Base-by-base conservation (phyloP, 2,329 filamentous ascomycete genomes). In the Bipolaris sorokiniana region DNA sequence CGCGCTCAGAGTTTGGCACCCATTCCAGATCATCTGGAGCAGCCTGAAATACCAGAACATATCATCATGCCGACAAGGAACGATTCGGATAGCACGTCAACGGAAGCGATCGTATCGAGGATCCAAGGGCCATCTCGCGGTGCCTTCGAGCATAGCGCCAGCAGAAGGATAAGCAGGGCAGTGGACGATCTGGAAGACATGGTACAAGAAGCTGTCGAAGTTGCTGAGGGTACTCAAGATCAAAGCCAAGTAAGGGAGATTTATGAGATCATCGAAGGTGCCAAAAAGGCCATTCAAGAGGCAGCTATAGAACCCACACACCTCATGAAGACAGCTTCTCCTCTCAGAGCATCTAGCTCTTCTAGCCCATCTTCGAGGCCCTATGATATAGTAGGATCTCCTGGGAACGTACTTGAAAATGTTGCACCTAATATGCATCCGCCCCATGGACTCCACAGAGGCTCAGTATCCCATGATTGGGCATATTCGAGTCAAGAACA, bases 141-240 rank as follows among this genome's bases (percentile, higher is more conserved):
- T 51, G 54, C 66, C 15, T 70, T 73, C 22, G 64, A 65, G 36
- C 55, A 56, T 7, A 45, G 48, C 3, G 63, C 63, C 16, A 55
- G 63, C 13, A 55, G 61, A 36, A 65, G 48, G 13, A 62, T 73
- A 23, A 71, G 65, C 47, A 66, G 68, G 23, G 73, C 78, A 9
- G 75, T 80, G 5, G 73, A 73, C 26, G 75, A 72, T 0, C 57
- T 81, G 5, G 78, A 81, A 56, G 69, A 75, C n/a, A 68, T 81
- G 44, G 77, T 80, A 55, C 69, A 78, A 55, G 75, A 80, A 53
- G 79, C 79, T 1, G 65, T 77, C 11, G 54, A 69, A 1, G 68
- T 78, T 28, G 76, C 77, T 5, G 69, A 77, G 38, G 64, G 73
- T 37, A 71, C 72, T 2, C 63, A 70, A 7, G 61, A 76, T 50